A percentile compares a stretch with the other conserved stretches of the same genome.
phyloP scores from a whole-genome alignment of 2,329 filamentous ascomycete genomes.

The Myriosclerotinia duriaeana region DNA sequence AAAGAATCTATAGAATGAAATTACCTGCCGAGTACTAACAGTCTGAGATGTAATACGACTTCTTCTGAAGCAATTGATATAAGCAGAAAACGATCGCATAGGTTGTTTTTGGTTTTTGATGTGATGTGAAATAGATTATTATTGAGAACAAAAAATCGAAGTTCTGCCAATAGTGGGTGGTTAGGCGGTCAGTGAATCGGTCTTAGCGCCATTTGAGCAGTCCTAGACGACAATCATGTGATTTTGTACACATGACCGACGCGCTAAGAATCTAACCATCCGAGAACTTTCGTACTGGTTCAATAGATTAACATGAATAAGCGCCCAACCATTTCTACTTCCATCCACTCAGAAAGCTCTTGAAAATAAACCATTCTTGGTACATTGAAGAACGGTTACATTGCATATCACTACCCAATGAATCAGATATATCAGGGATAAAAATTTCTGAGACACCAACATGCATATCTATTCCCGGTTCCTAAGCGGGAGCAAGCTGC shows the following conservation, averaged over 20 bases:
- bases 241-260: too few relatives aligned
- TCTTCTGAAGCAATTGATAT: constrained; percentile 16
- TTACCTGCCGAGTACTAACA: neutral
- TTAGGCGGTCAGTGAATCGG: neutral
- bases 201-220: neutral
- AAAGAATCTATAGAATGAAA: neutral
- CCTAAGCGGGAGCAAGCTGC: neutral
- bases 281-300: neutral
- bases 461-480: constrained; percentile 3
- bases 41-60: neutral
- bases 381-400: constrained; percentile 4
- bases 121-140: neutral
- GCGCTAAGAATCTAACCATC: too few relatives aligned
- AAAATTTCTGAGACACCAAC: neutral
- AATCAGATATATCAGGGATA: neutral
- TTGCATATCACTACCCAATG: constrained; percentile 11
- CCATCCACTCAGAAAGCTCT: neutral
- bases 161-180: neutral
- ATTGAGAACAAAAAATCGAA: constrained; percentile 16
- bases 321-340: constrained; percentile 5
- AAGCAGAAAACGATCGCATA: constrained; percentile 11
- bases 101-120: neutral
- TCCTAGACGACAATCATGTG: neutral
- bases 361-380: neutral
- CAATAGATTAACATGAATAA: neutral